Evolutionary conservation across 2,329 filamentous ascomycete genomes (phyloP).

Genomic region (Elsinoe fawcettii): DNA sequence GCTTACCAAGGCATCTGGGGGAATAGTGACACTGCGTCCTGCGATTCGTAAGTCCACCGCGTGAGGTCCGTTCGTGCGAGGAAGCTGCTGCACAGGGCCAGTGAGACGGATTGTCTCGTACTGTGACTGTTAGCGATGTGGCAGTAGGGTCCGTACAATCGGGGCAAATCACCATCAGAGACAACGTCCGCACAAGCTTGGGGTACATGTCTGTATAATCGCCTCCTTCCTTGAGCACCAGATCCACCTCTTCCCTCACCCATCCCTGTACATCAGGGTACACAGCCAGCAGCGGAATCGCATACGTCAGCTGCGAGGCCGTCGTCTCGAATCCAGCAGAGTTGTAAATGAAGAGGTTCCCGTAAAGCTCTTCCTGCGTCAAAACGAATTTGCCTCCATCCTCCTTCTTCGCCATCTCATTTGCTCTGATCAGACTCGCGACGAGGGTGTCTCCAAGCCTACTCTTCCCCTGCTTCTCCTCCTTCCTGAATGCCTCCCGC

Average conservation of each 20-base stretch:
- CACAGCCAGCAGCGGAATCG: constrained; percentile 36
- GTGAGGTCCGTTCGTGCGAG: neutral
- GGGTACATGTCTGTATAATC: constrained; percentile 36
- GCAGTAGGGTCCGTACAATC: constrained; percentile 34
- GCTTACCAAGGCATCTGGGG: constrained; percentile 31
- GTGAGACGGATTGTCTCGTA: neutral
- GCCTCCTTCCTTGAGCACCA: constrained; percentile 26
- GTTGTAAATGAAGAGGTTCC: constrained; percentile 43
- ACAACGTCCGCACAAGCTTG: constrained; percentile 37
- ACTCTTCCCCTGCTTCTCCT: neutral
- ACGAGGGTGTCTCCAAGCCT: neutral
- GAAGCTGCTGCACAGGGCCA: neutral
- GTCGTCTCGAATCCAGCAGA: constrained; percentile 44
- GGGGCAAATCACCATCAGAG: constrained; percentile 43
- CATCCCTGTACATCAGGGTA: constrained; percentile 46
- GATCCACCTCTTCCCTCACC: constrained; percentile 43
- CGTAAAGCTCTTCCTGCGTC: constrained; percentile 34
- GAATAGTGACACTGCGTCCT: constrained; percentile 21
- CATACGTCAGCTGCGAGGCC: constrained; percentile 44
- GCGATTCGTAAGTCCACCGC: neutral
- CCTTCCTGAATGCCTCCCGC: neutral
- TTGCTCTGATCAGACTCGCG: neutral
- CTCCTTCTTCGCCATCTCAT: neutral
- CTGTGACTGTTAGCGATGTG: constrained; percentile 30
- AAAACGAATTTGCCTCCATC: constrained; percentile 18